Conservation (phyloP, 176 grass and related monocot species). For the Oryza coarctata region DNA sequence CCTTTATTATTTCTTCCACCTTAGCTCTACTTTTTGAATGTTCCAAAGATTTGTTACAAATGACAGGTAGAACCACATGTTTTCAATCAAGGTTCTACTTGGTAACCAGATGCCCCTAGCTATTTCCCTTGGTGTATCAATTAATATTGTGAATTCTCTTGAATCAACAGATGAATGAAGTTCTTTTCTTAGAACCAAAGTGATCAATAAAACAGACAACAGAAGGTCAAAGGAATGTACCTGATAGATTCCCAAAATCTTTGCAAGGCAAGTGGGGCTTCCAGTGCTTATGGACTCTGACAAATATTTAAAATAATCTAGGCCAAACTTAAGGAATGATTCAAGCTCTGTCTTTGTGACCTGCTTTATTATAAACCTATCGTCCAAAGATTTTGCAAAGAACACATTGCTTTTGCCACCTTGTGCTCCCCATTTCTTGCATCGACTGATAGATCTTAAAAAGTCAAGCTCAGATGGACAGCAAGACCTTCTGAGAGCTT, state of each 20-base stretch:
- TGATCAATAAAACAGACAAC: conserved; percentile 12
- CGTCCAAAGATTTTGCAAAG: conserved; percentile 97
- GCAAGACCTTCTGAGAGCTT: conserved; percentile 82
- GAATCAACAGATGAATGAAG: conserved; percentile 21
- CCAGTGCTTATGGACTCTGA: conserved; percentile 86
- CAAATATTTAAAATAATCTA: conserved; percentile 92
- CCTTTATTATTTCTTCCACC: conserved; percentile 14
- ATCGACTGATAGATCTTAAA: conserved; percentile 86
- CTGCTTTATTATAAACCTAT: conserved; percentile 99
- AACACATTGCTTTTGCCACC: conserved; percentile 99
- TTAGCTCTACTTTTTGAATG: not conserved
- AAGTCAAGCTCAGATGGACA: conserved; percentile 89
- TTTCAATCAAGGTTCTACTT: not conserved
- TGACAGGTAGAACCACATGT: conserved; percentile 1
- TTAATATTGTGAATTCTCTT: conserved; percentile 5
- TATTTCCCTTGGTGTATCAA: conserved; percentile 4
- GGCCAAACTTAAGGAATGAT: conserved; percentile 94
- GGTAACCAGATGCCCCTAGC: not conserved
- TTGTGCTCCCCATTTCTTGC: conserved; percentile 96
- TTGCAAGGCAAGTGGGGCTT: conserved; percentile 89
- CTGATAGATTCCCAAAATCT: conserved; percentile 99
- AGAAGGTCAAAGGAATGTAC: conserved; percentile 42
- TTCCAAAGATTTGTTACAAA: conserved; percentile 6
- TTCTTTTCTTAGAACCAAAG: conserved; percentile 20
- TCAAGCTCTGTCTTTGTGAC: conserved; percentile 99